Conservation (phyloP, 345 rosid species). For the Dovyalis caffra region DNA sequence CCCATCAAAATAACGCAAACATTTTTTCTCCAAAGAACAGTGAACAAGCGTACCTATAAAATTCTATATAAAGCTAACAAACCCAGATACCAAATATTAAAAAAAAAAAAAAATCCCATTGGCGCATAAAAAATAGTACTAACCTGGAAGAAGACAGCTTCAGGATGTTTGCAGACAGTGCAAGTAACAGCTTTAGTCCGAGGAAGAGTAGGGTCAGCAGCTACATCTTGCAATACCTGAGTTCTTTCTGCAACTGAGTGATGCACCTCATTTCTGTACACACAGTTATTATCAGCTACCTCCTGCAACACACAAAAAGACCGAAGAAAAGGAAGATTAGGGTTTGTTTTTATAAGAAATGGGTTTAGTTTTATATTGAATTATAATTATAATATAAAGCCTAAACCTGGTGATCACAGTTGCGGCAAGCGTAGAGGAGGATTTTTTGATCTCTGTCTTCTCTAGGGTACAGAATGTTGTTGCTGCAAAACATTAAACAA, state of each 20-base stretch:
- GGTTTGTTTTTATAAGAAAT: neutral
- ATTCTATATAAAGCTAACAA: neutral
- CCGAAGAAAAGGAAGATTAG: neutral
- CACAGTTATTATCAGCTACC: conserved; percentile 54
- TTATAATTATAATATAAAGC: neutral
- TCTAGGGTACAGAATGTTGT: conserved; percentile 72
- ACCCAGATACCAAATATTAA: neutral
- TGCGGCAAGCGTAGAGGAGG: conserved; percentile 79
- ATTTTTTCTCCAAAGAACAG: neutral
- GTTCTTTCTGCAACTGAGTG: conserved; percentile 68
- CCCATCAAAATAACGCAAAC: neutral
- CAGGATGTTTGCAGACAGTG: conserved; percentile 45
- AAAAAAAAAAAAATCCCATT: neutral
- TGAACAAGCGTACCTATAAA: neutral
- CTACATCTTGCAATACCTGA: conserved; percentile 63
- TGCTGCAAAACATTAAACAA: conserved; percentile 36
- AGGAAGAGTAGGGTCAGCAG: conserved; percentile 82
- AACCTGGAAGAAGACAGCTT: conserved; percentile 82
- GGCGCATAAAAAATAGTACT: neutral
- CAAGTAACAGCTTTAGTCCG: conserved; percentile 65
- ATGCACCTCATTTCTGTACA: conserved; percentile 65
- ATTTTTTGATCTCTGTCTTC: conserved; percentile 61
- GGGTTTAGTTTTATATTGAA: neutral
- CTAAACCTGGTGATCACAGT: conserved; percentile 55
- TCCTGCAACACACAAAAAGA: conserved; percentile 39